Evolutionary conservation across 1,284 basidiomycete species (phyloP), one percentile per base, ranked within the genome.

Genomic region (Tilletiopsis washingtonensis): DNA sequence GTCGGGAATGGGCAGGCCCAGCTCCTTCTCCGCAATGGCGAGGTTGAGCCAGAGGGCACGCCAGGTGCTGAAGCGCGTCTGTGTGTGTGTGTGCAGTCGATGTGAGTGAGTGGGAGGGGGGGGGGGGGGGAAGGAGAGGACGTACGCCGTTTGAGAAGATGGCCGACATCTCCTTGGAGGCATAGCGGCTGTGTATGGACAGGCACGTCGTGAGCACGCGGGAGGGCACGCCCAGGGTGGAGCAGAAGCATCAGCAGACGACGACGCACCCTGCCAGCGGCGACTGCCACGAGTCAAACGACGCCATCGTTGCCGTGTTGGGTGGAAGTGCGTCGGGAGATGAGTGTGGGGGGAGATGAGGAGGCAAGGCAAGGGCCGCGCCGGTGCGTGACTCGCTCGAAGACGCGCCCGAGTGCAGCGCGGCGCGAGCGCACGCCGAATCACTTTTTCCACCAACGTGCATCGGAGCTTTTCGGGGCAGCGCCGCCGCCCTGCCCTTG

Each of bases 11-110:
- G 84, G 81, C 41, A 98, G 79, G 1, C 93, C 94, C 37, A 98
- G 83, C 75, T 97, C 84, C 77, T 94, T 91, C 76, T 98, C 91
- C 9, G 91, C 93, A 50, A 88, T 85, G 50, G 93, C 94, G 41
- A 98, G 85, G 75, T 86, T 93, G 61, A 98, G 81, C 93, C 93
- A 98, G 21, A 98, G 81, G 72, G 86, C 81, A 62, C 93, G 80
- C 93, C 93, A 98, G n/a, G 91, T 97, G 55, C 83, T 83, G 76
- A 94, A 98, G 21, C 94, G 86, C 60, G 87, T 93, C n/a, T n/a
- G n/a, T n/a, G n/a, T n/a, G n/a, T n/a, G n/a, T n/a, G n/a, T n/a
- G n/a, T n/a, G n/a, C n/a, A n/a, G n/a, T n/a, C n/a, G n/a, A n/a
- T 91, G 94, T 48, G n/a, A n/a, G n/a, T n/a, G n/a, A n/a, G n/a